Evolutionary conservation across 208 protist genomes (phyloP).

Genomic region (Acanthamoeba royreba): DNA sequence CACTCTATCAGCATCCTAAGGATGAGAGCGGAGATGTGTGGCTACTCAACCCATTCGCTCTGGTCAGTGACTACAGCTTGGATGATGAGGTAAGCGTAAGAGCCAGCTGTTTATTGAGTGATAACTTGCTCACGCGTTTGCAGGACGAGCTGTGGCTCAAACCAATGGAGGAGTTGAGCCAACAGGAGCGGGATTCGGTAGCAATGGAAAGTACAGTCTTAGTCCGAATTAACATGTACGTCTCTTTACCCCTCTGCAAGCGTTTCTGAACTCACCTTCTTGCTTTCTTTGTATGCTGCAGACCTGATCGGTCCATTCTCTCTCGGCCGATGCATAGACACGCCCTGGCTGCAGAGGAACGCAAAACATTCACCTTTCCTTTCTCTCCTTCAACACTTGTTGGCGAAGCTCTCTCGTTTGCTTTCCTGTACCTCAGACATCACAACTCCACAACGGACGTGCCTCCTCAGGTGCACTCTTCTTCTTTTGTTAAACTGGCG

Average conservation of each 20-base stretch:
- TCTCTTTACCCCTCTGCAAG: not conserved
- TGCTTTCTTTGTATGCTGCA: not conserved
- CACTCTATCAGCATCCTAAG: not conserved
- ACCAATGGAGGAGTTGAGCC: not conserved
- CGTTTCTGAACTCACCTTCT: too few species aligned
- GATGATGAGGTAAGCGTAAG: not conserved
- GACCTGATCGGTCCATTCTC: not conserved
- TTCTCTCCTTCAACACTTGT: not conserved
- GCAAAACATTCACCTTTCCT: not conserved
- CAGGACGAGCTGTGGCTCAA: not conserved
- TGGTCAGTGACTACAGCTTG: not conserved
- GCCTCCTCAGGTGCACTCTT: too few species aligned
- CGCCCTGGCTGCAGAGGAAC: not conserved
- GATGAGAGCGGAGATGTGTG: not conserved
- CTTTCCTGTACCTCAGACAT: not conserved
- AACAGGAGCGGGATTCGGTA: not conserved
- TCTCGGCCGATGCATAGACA: not conserved
- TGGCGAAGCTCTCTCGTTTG: conserved; percentile 1
- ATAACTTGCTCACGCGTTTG: not conserved
- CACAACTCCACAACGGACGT: too few species aligned
- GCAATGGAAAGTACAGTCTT: not conserved
- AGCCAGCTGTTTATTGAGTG: not conserved
- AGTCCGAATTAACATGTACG: not conserved
- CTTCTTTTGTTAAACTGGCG: too few species aligned
- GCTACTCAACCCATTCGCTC: not conserved